A percentile compares a stretch with the other conserved stretches of the same genome.
These are phyloP conservation scores for Pythium monospermum DNA, from an alignment of 352 stramenopile genomes.

Conservation along the genomic window DNA sequence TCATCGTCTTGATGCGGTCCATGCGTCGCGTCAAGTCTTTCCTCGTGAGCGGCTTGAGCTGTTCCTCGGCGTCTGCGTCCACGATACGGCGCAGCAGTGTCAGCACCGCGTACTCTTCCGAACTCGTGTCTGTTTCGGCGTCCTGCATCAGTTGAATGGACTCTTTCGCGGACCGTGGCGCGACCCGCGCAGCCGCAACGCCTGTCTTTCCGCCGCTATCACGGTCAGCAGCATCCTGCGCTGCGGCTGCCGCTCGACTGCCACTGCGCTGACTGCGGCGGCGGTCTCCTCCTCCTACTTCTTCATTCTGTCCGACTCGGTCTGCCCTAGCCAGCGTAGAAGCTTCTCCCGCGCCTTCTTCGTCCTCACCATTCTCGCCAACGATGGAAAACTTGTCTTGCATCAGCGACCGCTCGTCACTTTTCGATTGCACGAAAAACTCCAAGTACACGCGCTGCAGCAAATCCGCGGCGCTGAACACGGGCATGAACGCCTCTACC, in stretches of 20 bases:
- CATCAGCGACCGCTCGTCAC: slow-evolving; percentile 53
- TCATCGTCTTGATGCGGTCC: slow-evolving; percentile 37
- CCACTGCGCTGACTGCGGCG: neutral
- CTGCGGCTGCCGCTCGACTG: neutral
- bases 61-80: slow-evolving; percentile 42
- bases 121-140: slow-evolving; percentile 16
- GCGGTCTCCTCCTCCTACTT: neutral
- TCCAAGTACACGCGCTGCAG: slow-evolving; percentile 70
- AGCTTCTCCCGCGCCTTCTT: slow-evolving; percentile 11
- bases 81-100: slow-evolving; percentile 53
- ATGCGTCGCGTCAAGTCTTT: slow-evolving; percentile 37
- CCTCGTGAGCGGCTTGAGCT: slow-evolving; percentile 47
- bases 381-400: slow-evolving; percentile 61
- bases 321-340: too few relatives aligned
- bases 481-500: slow-evolving; percentile 74
- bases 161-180: neutral
- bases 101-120: slow-evolving; percentile 49
- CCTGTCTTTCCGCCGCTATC: too few relatives aligned
- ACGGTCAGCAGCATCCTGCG: neutral
- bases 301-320: too few relatives aligned
- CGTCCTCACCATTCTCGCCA: neutral
- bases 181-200: too few relatives aligned
- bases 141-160: slow-evolving; percentile 7
- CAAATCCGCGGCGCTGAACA: slow-evolving; percentile 76
- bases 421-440: slow-evolving; percentile 66